A percentile compares a stretch with the other conserved stretches of the same genome.
These are phyloP conservation scores for Hypocreales sp. DNA, from an alignment of 2,329 filamentous ascomycete species.

Conservation along the genomic window DNA sequence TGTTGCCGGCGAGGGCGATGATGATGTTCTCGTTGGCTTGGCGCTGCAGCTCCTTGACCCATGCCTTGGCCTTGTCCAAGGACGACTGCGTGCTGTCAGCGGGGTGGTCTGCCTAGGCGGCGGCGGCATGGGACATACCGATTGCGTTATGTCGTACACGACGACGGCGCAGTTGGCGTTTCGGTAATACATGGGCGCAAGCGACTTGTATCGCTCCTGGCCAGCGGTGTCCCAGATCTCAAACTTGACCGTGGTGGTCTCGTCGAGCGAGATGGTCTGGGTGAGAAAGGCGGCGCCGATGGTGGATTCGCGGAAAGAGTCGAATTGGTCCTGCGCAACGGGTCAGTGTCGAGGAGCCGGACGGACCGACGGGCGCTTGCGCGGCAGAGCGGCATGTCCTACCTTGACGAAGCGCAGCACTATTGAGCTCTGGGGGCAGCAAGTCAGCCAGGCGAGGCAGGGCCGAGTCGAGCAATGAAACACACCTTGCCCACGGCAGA, in stretches of 20 bases:
- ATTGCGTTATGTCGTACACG: constrained; percentile 98
- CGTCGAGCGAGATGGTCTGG: constrained; percentile 95
- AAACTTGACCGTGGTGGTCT: constrained; percentile 97
- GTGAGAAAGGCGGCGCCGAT: constrained; percentile 98
- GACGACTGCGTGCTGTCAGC: constrained; percentile 48
- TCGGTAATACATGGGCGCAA: constrained; percentile 98
- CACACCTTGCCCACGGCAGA: constrained; percentile 93
- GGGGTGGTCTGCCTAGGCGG: constrained; percentile 4
- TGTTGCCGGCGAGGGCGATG: constrained; percentile 95
- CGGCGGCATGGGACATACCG: constrained; percentile 44
- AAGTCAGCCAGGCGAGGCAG: neutral
- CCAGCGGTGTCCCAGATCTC: constrained; percentile 99
- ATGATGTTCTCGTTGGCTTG: constrained; percentile 99
- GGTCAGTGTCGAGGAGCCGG: neutral
- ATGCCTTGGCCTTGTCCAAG: constrained; percentile 96
- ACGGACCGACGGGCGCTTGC: no score
- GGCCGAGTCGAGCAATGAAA: no score
- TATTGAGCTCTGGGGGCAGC: constrained; percentile 63
- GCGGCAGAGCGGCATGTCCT: constrained; percentile 11
- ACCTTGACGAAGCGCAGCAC: constrained; percentile 98
- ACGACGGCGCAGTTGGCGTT: constrained; percentile 99
- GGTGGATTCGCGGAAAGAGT: constrained; percentile 90
- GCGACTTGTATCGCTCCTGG: constrained; percentile 96
- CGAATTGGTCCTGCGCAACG: constrained; percentile 76
- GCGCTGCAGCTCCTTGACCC: constrained; percentile 97